phyloP scores from a whole-genome alignment of 805 yeast genomes.

The Clavispora santaluciae region DNA sequence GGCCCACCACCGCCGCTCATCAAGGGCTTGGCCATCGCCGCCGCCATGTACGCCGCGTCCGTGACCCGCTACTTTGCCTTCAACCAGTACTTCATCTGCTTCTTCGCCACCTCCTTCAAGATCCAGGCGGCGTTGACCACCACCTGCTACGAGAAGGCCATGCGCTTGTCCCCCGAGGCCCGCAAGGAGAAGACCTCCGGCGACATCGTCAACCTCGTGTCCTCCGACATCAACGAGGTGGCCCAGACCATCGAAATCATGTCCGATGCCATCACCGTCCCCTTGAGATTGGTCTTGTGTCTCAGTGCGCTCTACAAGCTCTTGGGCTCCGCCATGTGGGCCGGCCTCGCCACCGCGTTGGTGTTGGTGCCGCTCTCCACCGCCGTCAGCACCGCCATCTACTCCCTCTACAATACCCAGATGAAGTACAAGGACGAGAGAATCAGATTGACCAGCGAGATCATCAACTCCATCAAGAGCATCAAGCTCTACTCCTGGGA shows the following conservation, averaged over 20 bases:
- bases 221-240: slow-evolving; percentile 67
- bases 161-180: slow-evolving; percentile 63
- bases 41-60: slow-evolving; percentile 51
- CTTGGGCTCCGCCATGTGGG: slow-evolving; percentile 54
- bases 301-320: slow-evolving; percentile 50
- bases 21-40: slow-evolving; percentile 74
- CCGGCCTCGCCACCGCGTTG: slow-evolving; percentile 50
- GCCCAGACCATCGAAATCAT: slow-evolving; percentile 49
- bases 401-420: slow-evolving; percentile 46
- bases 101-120: slow-evolving; percentile 16
- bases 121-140: slow-evolving; percentile 50
- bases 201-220: slow-evolving; percentile 71
- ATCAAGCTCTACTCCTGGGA: slow-evolving; percentile 72
- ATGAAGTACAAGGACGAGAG: slow-evolving; percentile 62
- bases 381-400: slow-evolving; percentile 37
- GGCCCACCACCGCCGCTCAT: slow-evolving; percentile 29
- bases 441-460: slow-evolving; percentile 54
- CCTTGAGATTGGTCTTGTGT: slow-evolving; percentile 51
- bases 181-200: slow-evolving; percentile 62
- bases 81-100: slow-evolving; percentile 16
- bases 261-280: slow-evolving; percentile 44
- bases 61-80: slow-evolving; percentile 16
- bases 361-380: slow-evolving; percentile 58
- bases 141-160: slow-evolving; percentile 66
- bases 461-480: slow-evolving; percentile 55